These are phyloP conservation scores for Rhizophagus clarus DNA, from an alignment of 192 early-diverging fungal genomes.

Conservation along the genomic window DNA sequence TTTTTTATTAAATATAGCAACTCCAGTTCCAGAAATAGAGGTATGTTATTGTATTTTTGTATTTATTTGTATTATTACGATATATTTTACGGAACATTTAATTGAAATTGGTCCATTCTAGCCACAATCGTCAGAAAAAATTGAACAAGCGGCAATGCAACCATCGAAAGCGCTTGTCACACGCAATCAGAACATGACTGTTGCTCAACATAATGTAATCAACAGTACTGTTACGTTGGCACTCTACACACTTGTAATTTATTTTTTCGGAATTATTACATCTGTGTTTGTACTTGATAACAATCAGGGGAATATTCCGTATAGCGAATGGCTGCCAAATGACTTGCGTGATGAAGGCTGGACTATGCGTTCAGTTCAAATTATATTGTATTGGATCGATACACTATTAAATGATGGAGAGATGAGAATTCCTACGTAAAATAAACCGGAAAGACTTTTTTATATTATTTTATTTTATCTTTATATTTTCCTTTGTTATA, in stretches of 20 bases:
- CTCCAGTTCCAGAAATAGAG: background rate
- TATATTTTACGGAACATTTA: no score
- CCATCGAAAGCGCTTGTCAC: slow-evolving; percentile 30
- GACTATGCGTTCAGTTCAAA: slow-evolving; percentile 7
- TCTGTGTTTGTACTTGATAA: slow-evolving; percentile 49
- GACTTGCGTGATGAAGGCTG: slow-evolving; percentile 4
- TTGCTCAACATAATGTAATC: slow-evolving; percentile 30
- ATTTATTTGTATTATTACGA: background rate
- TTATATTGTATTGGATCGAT: slow-evolving; percentile 29
- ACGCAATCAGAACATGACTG: slow-evolving; percentile 36
- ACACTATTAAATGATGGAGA: slow-evolving; percentile 26
- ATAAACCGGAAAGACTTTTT: background rate
- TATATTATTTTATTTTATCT: background rate
- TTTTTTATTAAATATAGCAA: background rate
- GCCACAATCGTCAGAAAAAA: background rate
- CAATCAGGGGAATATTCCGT: slow-evolving; percentile 27
- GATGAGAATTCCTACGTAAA: slow-evolving; percentile 25
- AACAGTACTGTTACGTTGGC: slow-evolving; percentile 51
- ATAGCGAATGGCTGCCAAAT: background rate
- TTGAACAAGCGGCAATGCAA: background rate
- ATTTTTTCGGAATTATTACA: slow-evolving; percentile 52
- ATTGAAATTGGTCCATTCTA: background rate
- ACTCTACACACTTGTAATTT: slow-evolving; percentile 48
- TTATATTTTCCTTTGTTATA: background rate
- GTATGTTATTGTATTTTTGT: background rate